phyloP scores from a whole-genome alignment of 257 asterid species.

The Nicotiana obtusifolia region DNA sequence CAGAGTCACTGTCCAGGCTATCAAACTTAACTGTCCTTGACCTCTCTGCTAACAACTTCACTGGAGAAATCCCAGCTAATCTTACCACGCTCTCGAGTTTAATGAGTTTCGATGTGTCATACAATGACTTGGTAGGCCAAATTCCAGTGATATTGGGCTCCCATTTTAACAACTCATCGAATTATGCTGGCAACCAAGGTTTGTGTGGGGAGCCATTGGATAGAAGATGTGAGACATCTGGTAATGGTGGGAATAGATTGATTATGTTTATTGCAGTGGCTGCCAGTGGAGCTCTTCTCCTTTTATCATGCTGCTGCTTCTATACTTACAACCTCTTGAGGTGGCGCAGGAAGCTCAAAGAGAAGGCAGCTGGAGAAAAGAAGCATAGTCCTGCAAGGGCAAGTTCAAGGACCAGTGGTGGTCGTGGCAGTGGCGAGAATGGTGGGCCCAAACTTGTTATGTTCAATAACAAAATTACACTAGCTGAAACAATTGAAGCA shows the following conservation, averaged over 20 bases:
- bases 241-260: constrained; percentile 34
- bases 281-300: constrained; percentile 53
- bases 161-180: constrained; percentile 40
- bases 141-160: constrained; percentile 46
- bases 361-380: constrained; percentile 41
- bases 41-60: constrained; percentile 38
- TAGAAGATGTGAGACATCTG: constrained; percentile 33
- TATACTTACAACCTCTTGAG: constrained; percentile 53
- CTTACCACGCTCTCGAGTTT: constrained; percentile 38
- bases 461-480: constrained; percentile 63
- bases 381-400: constrained; percentile 65
- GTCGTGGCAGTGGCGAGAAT: constrained; percentile 56
- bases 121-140: constrained; percentile 50
- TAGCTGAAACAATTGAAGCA: constrained; percentile 64
- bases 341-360: constrained; percentile 65
- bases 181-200: constrained; percentile 42
- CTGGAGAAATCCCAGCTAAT: constrained; percentile 50
- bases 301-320: constrained; percentile 64
- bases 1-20: constrained; percentile 24
- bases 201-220: constrained; percentile 61
- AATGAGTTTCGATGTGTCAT: constrained; percentile 46
- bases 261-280: constrained; percentile 58
- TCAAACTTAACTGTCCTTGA: constrained; percentile 28
- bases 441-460: constrained; percentile 60
- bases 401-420: constrained; percentile 62